phyloP scores from a whole-genome alignment of 257 asterid genomes.

The Datura wrightii region DNA sequence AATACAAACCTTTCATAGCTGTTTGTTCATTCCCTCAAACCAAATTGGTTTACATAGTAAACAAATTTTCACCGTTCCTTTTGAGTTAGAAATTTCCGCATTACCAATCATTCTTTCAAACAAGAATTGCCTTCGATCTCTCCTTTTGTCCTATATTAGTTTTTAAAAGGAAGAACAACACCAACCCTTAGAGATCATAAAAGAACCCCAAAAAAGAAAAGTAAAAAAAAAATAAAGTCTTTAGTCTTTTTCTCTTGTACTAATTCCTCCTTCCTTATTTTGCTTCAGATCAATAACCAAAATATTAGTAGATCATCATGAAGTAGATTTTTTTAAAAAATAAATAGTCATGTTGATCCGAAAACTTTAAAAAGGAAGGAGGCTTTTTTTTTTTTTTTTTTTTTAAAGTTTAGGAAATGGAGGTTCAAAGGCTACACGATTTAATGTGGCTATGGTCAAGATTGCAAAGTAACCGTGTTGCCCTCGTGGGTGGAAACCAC shows the following conservation, averaged over 20 bases:
- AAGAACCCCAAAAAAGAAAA: background rate
- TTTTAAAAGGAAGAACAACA: constrained; percentile 23
- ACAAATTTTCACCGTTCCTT: background rate
- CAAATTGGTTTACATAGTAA: background rate
- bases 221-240: background rate
- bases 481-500: constrained; percentile 65
- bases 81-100: background rate
- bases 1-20: background rate
- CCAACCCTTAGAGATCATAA: background rate
- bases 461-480: constrained; percentile 37
- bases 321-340: background rate
- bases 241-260: constrained; percentile 17
- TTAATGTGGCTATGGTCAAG: constrained; percentile 38
- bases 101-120: constrained; percentile 12
- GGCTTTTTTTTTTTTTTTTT: too few relatives aligned
- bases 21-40: background rate
- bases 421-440: constrained; percentile 43
- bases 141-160: background rate
- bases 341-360: constrained; percentile 32
- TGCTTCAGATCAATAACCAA: constrained; percentile 24
- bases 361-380: constrained; percentile 36
- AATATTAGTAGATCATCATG: constrained; percentile 25
- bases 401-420: constrained; percentile 36
- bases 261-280: constrained; percentile 37
- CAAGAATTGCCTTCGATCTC: background rate